Percentiles rank a stretch among this genome's conserved stretches.
These are phyloP conservation scores for Glomus cerebriforme DNA, from an alignment of 192 early-diverging fungal species.

Conservation along the genomic window DNA sequence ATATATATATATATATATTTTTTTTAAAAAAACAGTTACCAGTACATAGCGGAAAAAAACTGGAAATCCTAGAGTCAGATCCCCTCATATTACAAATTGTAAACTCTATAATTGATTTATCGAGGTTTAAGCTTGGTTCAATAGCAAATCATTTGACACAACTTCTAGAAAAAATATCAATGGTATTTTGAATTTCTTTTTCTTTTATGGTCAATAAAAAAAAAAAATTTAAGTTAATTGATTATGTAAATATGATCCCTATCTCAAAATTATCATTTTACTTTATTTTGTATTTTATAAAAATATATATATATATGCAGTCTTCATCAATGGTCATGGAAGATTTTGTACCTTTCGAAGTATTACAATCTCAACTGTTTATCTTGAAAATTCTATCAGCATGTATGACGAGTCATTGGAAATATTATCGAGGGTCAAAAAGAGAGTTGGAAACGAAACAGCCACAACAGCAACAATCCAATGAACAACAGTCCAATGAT, in stretches of 20 bases:
- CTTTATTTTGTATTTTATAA: no score
- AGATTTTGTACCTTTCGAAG: slow-evolving; percentile 58
- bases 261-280: slow-evolving; percentile 12
- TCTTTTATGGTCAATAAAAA: slow-evolving; percentile 26
- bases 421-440: slow-evolving; percentile 58
- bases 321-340: slow-evolving; percentile 54
- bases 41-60: slow-evolving; percentile 65
- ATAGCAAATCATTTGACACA: slow-evolving; percentile 69
- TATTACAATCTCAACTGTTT: slow-evolving; percentile 86
- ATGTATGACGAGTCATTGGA: slow-evolving; percentile 88
- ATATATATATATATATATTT: not conserved
- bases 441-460: slow-evolving; percentile 37
- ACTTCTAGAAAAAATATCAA: slow-evolving; percentile 74
- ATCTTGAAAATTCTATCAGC: slow-evolving; percentile 78
- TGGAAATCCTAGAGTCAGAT: slow-evolving; percentile 71
- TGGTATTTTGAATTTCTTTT: slow-evolving; percentile 41
- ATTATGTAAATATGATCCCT: not conserved
- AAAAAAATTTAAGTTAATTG: not conserved
- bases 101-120: slow-evolving; percentile 72
- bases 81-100: slow-evolving; percentile 80
- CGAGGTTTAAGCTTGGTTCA: slow-evolving; percentile 70
- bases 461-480: no score
- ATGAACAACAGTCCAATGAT: not conserved
- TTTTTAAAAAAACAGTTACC: slow-evolving; percentile 59
- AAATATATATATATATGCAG: no score